Percentiles rank a stretch among this genome's conserved stretches.
These are phyloP conservation scores for Sonneratia caseolaris DNA, from an alignment of 345 rosid genomes.

Conservation along the genomic window DNA sequence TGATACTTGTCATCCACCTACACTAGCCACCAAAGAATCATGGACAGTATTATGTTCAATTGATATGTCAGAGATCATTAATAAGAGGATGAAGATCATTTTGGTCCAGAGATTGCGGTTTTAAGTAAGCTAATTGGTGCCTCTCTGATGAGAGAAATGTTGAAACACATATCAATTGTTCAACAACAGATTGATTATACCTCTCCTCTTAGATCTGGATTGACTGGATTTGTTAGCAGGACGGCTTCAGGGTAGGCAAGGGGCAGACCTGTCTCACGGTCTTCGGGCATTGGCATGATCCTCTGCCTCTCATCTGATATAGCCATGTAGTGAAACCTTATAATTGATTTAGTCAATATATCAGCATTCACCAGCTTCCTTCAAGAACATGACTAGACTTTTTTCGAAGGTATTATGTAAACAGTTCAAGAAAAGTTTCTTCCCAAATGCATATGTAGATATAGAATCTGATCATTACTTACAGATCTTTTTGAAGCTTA, in stretches of 20 bases:
- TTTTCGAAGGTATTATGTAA: not conserved
- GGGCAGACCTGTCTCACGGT: constrained; percentile 25
- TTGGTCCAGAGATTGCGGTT: not conserved
- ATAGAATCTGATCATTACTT: constrained; percentile 5
- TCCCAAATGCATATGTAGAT: not conserved
- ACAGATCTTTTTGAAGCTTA: constrained; percentile 57
- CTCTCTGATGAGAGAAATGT: no score
- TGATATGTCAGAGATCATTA: not conserved
- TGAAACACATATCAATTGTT: not conserved
- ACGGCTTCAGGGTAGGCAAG: constrained; percentile 89
- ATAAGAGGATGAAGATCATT: not conserved
- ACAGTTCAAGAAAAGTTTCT: not conserved
- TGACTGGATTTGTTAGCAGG: constrained; percentile 46
- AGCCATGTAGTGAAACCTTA: constrained; percentile 75
- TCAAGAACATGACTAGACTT: not conserved
- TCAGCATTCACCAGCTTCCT: not conserved
- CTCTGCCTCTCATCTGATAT: constrained; percentile 61
- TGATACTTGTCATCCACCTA: constrained; percentile 94
- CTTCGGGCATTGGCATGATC: constrained; percentile 55
- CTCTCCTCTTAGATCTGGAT: constrained; percentile 56
- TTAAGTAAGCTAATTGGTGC: no score
- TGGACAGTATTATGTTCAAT: not conserved
- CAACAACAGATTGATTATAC: constrained; percentile 21
- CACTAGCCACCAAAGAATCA: constrained; percentile 2
- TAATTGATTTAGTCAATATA: not conserved